A percentile compares a stretch with the other conserved stretches of the same genome.
phyloP scores from a whole-genome alignment of 352 stramenopile genomes.

The Phytophthora multivora region DNA sequence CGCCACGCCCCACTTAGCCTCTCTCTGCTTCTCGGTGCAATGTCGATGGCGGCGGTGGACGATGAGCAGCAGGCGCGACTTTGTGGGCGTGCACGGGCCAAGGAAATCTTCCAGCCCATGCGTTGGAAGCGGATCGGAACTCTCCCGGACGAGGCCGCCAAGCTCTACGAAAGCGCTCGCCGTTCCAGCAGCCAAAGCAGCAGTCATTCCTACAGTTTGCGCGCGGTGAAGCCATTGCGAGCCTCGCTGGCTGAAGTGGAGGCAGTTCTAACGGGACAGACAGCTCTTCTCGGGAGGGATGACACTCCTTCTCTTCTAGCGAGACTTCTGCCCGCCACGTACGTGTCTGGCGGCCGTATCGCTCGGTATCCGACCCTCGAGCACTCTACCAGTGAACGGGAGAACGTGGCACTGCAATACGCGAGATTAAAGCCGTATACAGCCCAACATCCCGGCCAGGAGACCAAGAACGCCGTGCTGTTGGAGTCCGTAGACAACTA shows the following conservation, averaged over 20 bases:
- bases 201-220: conserved; percentile 43
- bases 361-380: conserved; percentile 54
- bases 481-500: conserved; percentile 46
- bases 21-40: conserved; percentile 3
- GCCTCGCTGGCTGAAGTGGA: conserved; percentile 61
- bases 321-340: conserved; percentile 48
- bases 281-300: conserved; percentile 24
- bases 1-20: conserved; percentile 4
- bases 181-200: neutral
- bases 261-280: conserved; percentile 49
- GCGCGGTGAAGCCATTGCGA: conserved; percentile 55
- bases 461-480: conserved; percentile 4
- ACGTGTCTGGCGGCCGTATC: conserved; percentile 45
- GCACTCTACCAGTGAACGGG: conserved; percentile 66
- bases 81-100: conserved; percentile 57
- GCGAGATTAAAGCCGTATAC: conserved; percentile 48
- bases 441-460: conserved; percentile 11
- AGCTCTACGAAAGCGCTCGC: conserved; percentile 61
- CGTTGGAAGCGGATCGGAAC: conserved; percentile 69
- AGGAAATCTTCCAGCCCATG: conserved; percentile 73
- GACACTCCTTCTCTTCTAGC: conserved; percentile 41
- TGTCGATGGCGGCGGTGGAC: conserved; percentile 42
- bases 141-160: conserved; percentile 53
- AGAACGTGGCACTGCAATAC: conserved; percentile 64
- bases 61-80: conserved; percentile 60